Base-by-base conservation (phyloP, 192 early-diverging fungal genomes). In the Umbelopsis ramanniana region DNA sequence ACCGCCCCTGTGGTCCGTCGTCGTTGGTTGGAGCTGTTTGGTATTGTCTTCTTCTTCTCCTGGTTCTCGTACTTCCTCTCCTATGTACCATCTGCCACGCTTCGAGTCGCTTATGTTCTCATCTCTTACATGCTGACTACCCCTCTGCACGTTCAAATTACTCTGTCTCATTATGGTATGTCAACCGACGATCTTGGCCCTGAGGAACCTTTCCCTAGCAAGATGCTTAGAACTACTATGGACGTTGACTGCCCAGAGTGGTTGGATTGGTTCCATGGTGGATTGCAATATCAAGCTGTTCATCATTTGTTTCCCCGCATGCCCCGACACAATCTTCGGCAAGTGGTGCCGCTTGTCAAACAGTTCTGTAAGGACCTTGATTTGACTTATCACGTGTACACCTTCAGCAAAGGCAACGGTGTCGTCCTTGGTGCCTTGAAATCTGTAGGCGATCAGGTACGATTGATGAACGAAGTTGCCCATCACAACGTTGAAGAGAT, bases 231-330 rank as follows among this genome's bases (percentile, higher is more conserved):
- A 67, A 98, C 97, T 0, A 95, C 93, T 37, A 96, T 97, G 94
- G 97, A 98, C 80, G 94, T 98, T 0, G 93, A 95, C 75, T 98
- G 97, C 81, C 92, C 95, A 22, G 79, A 76, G 69, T 96, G 93
- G 92, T 70, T 98, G 52, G 97, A 98, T 79, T 97, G 95, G 95
- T 95, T 96, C 89, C 97, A 98, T 72, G 97, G 97, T 67, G 97
- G 95, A 2, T 85, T 98, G 23, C 96, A 98, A 80, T 98, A 90
- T 85, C 97, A 98, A 81, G 91, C 92, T n/a, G 91, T 91, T 37
- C 97, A 98, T 84, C 97, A 98, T 80, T 80, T 98, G 38, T 98
- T 94, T 79, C 97, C 97, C 67, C 90, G 97, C 45, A 77, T 96
- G 23, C 95, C 97, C 7, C 89, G 97, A 35, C 95, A 96, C 81